Percentiles rank a stretch among this genome's conserved stretches.
These are phyloP conservation scores for Lipomyces starkeyi DNA, from an alignment of 805 yeast species.

Conservation along the genomic window DNA sequence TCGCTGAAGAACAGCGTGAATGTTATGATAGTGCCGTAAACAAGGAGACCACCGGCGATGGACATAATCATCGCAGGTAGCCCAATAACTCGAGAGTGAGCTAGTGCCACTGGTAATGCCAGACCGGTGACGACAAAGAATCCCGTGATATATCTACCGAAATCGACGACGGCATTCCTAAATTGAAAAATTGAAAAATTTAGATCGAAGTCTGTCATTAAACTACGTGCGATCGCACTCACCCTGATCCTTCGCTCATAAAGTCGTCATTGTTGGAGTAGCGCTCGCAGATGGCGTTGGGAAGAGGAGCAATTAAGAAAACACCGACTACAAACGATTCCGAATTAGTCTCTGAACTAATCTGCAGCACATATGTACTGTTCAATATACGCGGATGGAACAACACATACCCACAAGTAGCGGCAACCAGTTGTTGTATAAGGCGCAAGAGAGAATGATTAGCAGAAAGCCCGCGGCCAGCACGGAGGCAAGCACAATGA, in stretches of 20 bases:
- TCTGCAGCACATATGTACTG: not conserved
- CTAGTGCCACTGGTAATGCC: slow-evolving; percentile 73
- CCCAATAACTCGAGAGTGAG: slow-evolving; percentile 76
- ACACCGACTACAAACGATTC: slow-evolving; percentile 52
- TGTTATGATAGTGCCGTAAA: slow-evolving; percentile 80
- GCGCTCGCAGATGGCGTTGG: slow-evolving; percentile 63
- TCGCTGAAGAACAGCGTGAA: slow-evolving; percentile 76
- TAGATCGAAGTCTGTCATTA: not conserved
- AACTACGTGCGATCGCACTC: slow-evolving; percentile 34
- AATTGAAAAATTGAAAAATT: slow-evolving; percentile 8
- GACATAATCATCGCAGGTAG: slow-evolving; percentile 76
- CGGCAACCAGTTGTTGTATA: slow-evolving; percentile 92
- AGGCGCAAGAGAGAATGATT: slow-evolving; percentile 84
- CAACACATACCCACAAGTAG: slow-evolving; percentile 62
- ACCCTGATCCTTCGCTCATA: slow-evolving; percentile 60
- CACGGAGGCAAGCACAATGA: slow-evolving; percentile 75
- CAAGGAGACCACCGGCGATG: slow-evolving; percentile 79
- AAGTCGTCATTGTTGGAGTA: slow-evolving; percentile 61
- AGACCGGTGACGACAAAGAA: slow-evolving; percentile 76
- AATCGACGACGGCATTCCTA: slow-evolving; percentile 62
- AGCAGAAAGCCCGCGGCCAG: slow-evolving; percentile 89
- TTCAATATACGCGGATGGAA: not conserved
- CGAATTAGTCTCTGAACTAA: slow-evolving; percentile 1
- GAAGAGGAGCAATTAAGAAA: slow-evolving; percentile 73
- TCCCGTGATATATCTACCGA: slow-evolving; percentile 81